Evolutionary conservation across 2,329 filamentous ascomycete species (phyloP).

Genomic region (Sporothrix inflata): DNA sequence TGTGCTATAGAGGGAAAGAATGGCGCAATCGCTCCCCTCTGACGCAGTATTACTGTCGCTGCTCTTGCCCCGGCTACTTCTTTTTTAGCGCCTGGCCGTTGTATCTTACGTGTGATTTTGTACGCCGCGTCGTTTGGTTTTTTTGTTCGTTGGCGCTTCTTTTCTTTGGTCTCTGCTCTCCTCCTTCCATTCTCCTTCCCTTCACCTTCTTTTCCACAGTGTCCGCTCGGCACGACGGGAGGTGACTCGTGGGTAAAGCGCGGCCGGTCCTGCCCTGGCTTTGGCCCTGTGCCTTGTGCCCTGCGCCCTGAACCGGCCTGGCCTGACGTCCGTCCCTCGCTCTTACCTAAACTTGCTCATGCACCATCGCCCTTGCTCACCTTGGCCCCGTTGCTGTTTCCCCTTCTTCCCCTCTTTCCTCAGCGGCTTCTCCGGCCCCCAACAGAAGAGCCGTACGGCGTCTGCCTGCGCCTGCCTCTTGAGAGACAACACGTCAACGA

Average conservation of each 20-base stretch:
- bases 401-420: not conserved
- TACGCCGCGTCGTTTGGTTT: not conserved
- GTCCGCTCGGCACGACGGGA: slow-evolving; percentile 7
- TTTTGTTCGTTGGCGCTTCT: not conserved
- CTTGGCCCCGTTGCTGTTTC: not conserved
- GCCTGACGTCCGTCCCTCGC: not conserved
- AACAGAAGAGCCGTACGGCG: not conserved
- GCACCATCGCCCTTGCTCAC: not conserved
- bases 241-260: slow-evolving; percentile 12
- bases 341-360: slow-evolving; percentile 15
- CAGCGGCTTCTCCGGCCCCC: slow-evolving; percentile 14
- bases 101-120: slow-evolving; percentile 13
- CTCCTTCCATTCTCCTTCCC: not conserved
- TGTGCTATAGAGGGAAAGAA: not conserved
- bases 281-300: not conserved
- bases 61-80: not conserved
- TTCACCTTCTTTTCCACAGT: slow-evolving; percentile 1
- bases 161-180: not conserved
- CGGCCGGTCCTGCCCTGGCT: not conserved
- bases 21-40: slow-evolving; percentile 16
- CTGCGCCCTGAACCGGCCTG: slow-evolving; percentile 12
- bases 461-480: not conserved
- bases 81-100: slow-evolving; percentile 3
- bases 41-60: not conserved
- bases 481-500: slow-evolving; percentile 6